Evolutionary conservation across 257 asterid genomes (phyloP).

Genomic region (Forsythia suspensa): DNA sequence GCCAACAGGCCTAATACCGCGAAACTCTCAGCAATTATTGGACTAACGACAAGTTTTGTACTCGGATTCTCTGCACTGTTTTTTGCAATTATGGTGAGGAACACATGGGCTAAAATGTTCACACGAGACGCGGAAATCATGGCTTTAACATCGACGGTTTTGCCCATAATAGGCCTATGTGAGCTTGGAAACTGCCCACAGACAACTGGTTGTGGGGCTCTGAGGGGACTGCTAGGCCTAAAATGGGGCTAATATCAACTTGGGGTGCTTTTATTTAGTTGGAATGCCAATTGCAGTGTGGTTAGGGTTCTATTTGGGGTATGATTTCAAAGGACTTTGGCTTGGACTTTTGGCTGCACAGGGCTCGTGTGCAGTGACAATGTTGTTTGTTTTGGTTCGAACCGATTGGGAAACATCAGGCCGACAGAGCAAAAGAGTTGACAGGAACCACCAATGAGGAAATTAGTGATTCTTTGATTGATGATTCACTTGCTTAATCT

Average conservation of each 20-base stretch:
- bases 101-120: constrained; percentile 54
- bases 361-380: constrained; percentile 46
- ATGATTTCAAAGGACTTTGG: constrained; percentile 58
- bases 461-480: constrained; percentile 17
- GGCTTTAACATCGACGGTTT: constrained; percentile 36
- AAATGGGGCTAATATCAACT: constrained; percentile 54
- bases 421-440: constrained; percentile 44
- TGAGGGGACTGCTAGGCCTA: constrained; percentile 62
- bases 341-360: constrained; percentile 61
- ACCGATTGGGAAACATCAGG: constrained; percentile 63
- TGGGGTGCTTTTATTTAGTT: constrained; percentile 57
- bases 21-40: constrained; percentile 37
- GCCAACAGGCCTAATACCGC: constrained; percentile 47
- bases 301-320: constrained; percentile 38
- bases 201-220: constrained; percentile 54
- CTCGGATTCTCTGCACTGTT: constrained; percentile 38
- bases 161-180: constrained; percentile 62
- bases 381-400: constrained; percentile 42
- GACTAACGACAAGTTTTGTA: constrained; percentile 32
- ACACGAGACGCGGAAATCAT: constrained; percentile 48
- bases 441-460: constrained; percentile 32
- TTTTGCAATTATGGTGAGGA: constrained; percentile 40
- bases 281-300: constrained; percentile 61
- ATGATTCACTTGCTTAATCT: constrained; percentile 33
- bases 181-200: constrained; percentile 78